phyloP scores from a whole-genome alignment of 2,329 filamentous ascomycete genomes.

The Didymella segeticola region DNA sequence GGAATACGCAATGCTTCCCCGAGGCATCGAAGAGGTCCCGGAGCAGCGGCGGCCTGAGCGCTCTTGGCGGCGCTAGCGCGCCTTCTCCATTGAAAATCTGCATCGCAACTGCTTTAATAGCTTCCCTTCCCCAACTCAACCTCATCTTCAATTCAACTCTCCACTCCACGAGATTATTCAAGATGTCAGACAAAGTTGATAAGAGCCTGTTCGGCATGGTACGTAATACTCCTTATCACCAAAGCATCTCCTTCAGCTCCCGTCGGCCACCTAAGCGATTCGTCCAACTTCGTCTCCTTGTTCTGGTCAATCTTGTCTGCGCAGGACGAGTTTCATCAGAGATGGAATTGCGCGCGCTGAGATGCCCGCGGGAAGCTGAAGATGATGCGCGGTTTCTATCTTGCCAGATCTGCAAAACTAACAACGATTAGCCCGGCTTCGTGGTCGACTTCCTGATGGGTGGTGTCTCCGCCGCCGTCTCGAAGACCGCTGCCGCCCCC shows the following conservation, averaged over 20 bases:
- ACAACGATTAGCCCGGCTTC: constrained; percentile 73
- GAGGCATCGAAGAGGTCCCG: constrained; percentile 33
- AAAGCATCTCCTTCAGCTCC: constrained; percentile 27
- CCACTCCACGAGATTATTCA: constrained; percentile 18
- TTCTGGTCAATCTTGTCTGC: constrained; percentile 23
- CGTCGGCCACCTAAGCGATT: constrained; percentile 25
- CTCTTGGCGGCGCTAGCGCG: constrained; percentile 24
- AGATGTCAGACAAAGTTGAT: constrained; percentile 14
- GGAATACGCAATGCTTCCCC: constrained; percentile 19
- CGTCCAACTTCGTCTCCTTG: constrained; percentile 38
- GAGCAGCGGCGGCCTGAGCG: constrained; percentile 33
- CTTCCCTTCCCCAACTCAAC: constrained; percentile 27
- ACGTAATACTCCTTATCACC: constrained; percentile 25
- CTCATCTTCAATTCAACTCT: constrained; percentile 30
- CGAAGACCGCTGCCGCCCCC: constrained; percentile 99
- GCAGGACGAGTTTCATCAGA: constrained; percentile 24
- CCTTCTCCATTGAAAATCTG: constrained; percentile 22
- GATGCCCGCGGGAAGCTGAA: constrained; percentile 26
- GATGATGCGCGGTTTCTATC: constrained; percentile 15
- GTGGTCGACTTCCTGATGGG: constrained; percentile 99
- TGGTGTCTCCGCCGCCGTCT: constrained; percentile 99
- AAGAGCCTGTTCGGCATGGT: constrained; percentile 51
- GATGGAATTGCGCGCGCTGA: constrained; percentile 30
- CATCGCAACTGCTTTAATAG: constrained; percentile 33
- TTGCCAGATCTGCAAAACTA: constrained; percentile 23